Conservation (phyloP, 164 flowering plant genomes). For the Piper betle region DNA sequence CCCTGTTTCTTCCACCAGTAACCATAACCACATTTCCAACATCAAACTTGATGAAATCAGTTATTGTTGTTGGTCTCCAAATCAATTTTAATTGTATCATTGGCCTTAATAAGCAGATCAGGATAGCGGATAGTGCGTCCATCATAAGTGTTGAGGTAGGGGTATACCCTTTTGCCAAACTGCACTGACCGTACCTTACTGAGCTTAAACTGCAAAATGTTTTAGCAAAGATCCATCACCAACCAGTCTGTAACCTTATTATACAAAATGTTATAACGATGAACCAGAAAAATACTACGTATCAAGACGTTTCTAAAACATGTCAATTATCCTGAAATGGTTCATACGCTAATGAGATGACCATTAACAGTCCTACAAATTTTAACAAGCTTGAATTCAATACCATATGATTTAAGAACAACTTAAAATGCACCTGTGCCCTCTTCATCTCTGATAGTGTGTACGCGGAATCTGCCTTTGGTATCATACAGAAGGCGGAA, state of each 20-base stretch:
- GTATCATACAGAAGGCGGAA: constrained; percentile 86
- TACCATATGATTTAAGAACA: background rate
- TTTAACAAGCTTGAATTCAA: too few species aligned
- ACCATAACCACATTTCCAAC: constrained; percentile 89
- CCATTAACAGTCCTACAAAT: too few species aligned
- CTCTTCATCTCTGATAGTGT: constrained; percentile 68
- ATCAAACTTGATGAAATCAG: constrained; percentile 76
- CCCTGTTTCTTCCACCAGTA: constrained; percentile 81
- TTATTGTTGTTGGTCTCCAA: constrained; percentile 54
- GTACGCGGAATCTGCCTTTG: constrained; percentile 75
- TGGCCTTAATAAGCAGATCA: constrained; percentile 48
- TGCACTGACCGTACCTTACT: constrained; percentile 71
- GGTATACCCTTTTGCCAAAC: constrained; percentile 76
- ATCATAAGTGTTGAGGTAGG: constrained; percentile 56
- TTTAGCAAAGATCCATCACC: too few species aligned
- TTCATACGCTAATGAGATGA: too few species aligned
- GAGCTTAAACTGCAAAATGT: constrained; percentile 46
- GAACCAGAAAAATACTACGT: background rate
- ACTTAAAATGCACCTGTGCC: constrained; percentile 36
- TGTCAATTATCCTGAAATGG: too few species aligned
- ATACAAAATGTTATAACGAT: background rate
- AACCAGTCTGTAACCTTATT: too few species aligned
- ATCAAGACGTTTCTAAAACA: too few species aligned
- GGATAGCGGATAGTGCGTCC: constrained; percentile 89
- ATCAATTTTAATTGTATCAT: constrained; percentile 60